Evolutionary conservation across 1,139 yeast genomes (phyloP), one percentile per base, ranked within the genome.

Genomic region (Debaryomyces robertsiae): DNA sequence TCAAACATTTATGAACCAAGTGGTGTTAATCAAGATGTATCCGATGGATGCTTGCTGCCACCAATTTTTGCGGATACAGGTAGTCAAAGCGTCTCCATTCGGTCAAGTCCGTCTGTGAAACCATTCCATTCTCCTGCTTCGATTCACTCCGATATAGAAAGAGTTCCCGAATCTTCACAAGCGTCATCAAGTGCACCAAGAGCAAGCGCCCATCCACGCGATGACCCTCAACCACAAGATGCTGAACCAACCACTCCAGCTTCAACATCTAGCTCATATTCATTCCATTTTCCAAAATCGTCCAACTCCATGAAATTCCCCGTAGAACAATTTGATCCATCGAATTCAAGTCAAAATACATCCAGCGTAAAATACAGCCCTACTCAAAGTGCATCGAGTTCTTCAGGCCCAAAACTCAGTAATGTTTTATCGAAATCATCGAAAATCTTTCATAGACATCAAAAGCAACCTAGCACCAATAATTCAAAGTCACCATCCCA

Each of bases 401-500:
- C 38, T 16, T 30, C 48, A 13, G 39, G 40, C 1, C 52, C 60
- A 13, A 63, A 60, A 42, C 57, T 64, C 55, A 55, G 62, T 25
- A 57, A 50, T 14, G 63, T 65, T n/a, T 47, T 67, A 29, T 55
- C 65, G 2, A 67, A 64, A 42, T 64, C 71, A 1, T 47, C 66
- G 2, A 52, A 61, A 22, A 48, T 67, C 5, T 67, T 67, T 41
- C 72, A 65, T 38, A 49, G 67, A 38, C 57, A 47, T 36, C 58
- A 50, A 39, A 52, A 45, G 36, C 43, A 43, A 23, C 43, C 18
- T 45, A 45, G 38, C 14, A 29, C 18, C 16, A 13, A 31, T 16
- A 23, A 27, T 2, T 28, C 36, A 7, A 34, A 32, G 14, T 33
- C 43, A 11, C 34, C 41, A 5, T 13, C 36, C 6, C 55, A 50